A percentile compares a stretch with the other conserved stretches of the same genome.
Evolutionary conservation across 2,329 filamentous ascomycete genomes (phyloP).

Genomic region (Aureobasidium namibiae): DNA sequence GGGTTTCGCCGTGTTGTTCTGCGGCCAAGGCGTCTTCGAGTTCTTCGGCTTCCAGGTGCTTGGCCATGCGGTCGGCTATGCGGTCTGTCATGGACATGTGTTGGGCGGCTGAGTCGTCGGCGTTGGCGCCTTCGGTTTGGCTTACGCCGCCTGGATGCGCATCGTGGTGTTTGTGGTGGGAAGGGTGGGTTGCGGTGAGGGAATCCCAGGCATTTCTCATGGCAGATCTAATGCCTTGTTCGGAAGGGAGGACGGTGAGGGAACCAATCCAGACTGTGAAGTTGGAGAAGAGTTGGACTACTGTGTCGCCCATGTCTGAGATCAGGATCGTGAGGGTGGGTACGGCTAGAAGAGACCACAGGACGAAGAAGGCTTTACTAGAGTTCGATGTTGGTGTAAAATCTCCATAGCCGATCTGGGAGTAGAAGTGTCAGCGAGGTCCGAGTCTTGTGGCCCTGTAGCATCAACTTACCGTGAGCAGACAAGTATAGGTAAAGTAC

Average conservation of each 20-base stretch:
- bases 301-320: constrained; percentile 46
- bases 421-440: background rate
- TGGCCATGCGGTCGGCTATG: constrained; percentile 26
- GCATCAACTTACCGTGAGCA: constrained; percentile 32
- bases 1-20: constrained; percentile 33
- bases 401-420: constrained; percentile 46
- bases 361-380: constrained; percentile 48
- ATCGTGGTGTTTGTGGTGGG: constrained; percentile 14
- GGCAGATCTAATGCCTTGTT: constrained; percentile 32
- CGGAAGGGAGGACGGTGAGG: constrained; percentile 46
- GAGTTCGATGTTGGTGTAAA: constrained; percentile 39
- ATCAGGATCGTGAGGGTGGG: constrained; percentile 48
- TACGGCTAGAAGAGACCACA: constrained; percentile 48
- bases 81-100: constrained; percentile 15
- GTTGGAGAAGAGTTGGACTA: constrained; percentile 47
- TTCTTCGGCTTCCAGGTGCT: constrained; percentile 35
- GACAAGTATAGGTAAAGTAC: constrained; percentile 46
- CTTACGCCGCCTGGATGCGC: constrained; percentile 15
- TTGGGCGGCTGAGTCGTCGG: background rate
- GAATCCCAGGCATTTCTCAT: constrained; percentile 20
- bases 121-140: background rate
- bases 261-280: constrained; percentile 48
- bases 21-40: constrained; percentile 34
- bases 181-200: constrained; percentile 16
- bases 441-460: background rate